Percentiles rank a stretch among this genome's conserved stretches.
Conservation (phyloP, 2,329 filamentous ascomycete species). For the Talaromyces verruculosus region DNA sequence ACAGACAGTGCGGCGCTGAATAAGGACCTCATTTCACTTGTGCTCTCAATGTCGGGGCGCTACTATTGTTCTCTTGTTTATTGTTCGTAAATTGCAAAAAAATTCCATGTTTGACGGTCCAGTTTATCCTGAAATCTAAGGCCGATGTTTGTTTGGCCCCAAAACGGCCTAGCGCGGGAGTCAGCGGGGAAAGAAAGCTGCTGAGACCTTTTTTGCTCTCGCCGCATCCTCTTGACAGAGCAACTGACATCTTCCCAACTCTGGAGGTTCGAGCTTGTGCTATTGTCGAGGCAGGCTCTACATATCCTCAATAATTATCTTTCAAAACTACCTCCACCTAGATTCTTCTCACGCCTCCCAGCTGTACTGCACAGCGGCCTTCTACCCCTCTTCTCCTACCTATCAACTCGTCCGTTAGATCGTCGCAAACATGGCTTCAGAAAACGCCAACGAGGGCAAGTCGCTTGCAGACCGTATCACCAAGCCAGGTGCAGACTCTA, state of each 20-base stretch:
- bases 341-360: background rate
- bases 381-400: constrained; percentile 18
- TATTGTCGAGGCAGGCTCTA: background rate
- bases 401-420: background rate
- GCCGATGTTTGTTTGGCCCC: constrained; percentile 10
- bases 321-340: background rate
- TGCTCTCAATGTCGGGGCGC: background rate
- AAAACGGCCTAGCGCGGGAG: constrained; percentile 17
- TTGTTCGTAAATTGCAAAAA: background rate
- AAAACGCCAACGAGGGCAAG: constrained; percentile 35
- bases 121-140: background rate
- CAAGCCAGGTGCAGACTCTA: constrained; percentile 37
- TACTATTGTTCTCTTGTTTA: background rate
- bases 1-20: background rate
- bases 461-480: constrained; percentile 53
- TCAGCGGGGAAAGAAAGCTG: constrained; percentile 15
- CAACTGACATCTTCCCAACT: background rate
- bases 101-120: background rate
- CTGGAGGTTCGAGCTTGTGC: background rate
- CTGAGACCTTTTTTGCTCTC: constrained; percentile 16
- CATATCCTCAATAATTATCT: background rate
- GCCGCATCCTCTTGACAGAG: background rate
- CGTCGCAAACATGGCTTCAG: constrained; percentile 40
- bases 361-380: background rate
- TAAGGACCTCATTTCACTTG: background rate